Conservation (phyloP, 495 filamentous ascomycete species). For the Aspergillus bertholletiae region DNA sequence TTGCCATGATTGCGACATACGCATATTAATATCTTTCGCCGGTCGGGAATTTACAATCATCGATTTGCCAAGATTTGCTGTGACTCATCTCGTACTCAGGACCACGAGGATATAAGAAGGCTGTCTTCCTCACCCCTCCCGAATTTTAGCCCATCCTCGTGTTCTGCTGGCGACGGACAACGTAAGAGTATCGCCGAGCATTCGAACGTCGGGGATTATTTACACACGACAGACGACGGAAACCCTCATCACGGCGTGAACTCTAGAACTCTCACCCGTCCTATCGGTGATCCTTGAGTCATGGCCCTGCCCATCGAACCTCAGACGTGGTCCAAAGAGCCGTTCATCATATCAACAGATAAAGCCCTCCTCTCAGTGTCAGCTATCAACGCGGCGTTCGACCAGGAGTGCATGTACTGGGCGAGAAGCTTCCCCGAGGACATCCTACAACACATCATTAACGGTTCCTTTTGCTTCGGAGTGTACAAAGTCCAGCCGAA, state of each 20-base stretch:
- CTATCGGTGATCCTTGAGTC: not conserved
- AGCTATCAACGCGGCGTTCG: conserved; percentile 49
- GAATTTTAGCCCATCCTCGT: too few relatives aligned
- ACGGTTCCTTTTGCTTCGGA: conserved; percentile 54
- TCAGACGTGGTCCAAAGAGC: conserved; percentile 19
- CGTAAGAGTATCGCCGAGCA: too few relatives aligned
- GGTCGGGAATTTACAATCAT: too few relatives aligned
- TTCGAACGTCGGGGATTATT: too few relatives aligned
- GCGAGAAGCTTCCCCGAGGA: conserved; percentile 35
- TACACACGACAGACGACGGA: too few relatives aligned
- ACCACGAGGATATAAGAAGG: too few relatives aligned
- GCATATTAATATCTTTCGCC: too few relatives aligned
- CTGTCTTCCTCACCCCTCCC: too few relatives aligned
- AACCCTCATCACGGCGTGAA: not conserved
- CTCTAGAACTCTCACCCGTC: not conserved
- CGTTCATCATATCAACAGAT: conserved; percentile 50
- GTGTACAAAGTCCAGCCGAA: conserved; percentile 33
- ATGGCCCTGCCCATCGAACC: conserved; percentile 13
- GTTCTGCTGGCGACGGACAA: too few relatives aligned
- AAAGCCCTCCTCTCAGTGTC: conserved; percentile 41
- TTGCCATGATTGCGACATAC: too few relatives aligned
- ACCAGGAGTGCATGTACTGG: conserved; percentile 55
- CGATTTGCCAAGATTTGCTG: too few relatives aligned
- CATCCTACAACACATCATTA: conserved; percentile 38
- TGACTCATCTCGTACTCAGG: too few relatives aligned